phyloP scores from a whole-genome alignment of 2,329 filamentous ascomycete species.

The Westerdykella ornata region DNA sequence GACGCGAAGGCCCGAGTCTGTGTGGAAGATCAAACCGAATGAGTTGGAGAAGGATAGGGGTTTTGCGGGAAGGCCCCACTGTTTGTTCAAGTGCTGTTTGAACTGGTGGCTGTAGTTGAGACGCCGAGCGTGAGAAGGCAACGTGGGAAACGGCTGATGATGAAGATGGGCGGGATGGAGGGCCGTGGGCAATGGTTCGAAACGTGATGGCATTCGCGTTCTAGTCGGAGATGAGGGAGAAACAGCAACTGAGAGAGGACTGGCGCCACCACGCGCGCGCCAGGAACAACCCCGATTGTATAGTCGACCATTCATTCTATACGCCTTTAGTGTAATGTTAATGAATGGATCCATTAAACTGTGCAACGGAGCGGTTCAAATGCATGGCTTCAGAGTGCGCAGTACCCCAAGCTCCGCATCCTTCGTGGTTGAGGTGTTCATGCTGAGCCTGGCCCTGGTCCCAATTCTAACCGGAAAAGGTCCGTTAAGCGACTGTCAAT shows the following conservation, averaged over 20 bases:
- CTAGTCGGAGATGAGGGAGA: background rate
- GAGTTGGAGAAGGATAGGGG: conserved; percentile 9
- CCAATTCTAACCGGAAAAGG: background rate
- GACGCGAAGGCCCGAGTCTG: conserved; percentile 1
- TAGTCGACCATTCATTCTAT: too few species aligned
- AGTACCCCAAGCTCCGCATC: too few species aligned
- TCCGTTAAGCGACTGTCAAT: background rate
- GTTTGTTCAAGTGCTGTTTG: background rate
- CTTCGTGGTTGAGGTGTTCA: too few species aligned
- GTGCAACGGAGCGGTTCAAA: too few species aligned
- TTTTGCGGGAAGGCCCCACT: conserved; percentile 11
- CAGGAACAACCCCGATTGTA: too few species aligned
- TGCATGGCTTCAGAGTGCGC: too few species aligned
- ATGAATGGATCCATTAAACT: too few species aligned
- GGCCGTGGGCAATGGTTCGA: background rate
- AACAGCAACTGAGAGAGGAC: background rate
- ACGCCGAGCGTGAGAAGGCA: conserved; percentile 3
- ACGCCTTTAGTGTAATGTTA: too few species aligned
- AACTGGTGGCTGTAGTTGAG: conserved; percentile 8
- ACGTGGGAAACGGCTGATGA: background rate
- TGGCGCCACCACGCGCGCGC: background rate
- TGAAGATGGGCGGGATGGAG: background rate
- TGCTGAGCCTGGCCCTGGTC: background rate
- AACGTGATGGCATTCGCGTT: background rate
- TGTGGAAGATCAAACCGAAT: conserved; percentile 16